Base-by-base conservation (phyloP, 169 alveolate genomes). In the Hepatocystis sp. region DNA sequence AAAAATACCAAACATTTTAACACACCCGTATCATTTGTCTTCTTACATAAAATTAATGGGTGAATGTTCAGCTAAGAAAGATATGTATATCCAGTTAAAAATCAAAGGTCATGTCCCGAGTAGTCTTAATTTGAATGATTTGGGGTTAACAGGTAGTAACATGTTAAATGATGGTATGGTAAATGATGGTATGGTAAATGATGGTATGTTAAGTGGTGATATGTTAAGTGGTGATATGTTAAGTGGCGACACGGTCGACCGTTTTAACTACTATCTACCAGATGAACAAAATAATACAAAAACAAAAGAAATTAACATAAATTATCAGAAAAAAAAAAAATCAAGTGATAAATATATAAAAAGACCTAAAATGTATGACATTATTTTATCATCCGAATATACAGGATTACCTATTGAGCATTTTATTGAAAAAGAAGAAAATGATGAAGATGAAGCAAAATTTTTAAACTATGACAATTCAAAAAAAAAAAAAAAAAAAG, bases 11-110 rank as follows among this genome's bases (percentile, higher is more conserved):
- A 88, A 78, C 61, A 63, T 92, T 10, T 66, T 92, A 28, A 92
- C 95, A 0, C 84, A 91, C 32, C 95, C 95, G 1, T 90, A 91
- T 86, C 90, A 92, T 46, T 90, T 92, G 15, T 68, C 90, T 8
- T 89, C 93, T 0, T 92, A 85, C 42, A 93, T 90, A 2, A 92
- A 92, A 71, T 47, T 90, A 60, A 88, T 92, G 49, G 91, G 91
- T 30, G 91, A 85, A 65, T 92, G 92, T 13, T 92, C 95, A 4
- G 92, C 95, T 19, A 92, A 92, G 67, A 89, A 68, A 5, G 91
- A 90, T 84, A 92, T 92, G 95, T 90, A 89, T 64, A 68, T 85
- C 42, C 91, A 90, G 55, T 81, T 92, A 28, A 36, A 86, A 42
- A 85, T 84, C 40, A 49, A 71, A 42, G 95, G 95, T 0, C 85